Conservation (phyloP, 345 rosid genomes). For the Erucastrum elatum region DNA sequence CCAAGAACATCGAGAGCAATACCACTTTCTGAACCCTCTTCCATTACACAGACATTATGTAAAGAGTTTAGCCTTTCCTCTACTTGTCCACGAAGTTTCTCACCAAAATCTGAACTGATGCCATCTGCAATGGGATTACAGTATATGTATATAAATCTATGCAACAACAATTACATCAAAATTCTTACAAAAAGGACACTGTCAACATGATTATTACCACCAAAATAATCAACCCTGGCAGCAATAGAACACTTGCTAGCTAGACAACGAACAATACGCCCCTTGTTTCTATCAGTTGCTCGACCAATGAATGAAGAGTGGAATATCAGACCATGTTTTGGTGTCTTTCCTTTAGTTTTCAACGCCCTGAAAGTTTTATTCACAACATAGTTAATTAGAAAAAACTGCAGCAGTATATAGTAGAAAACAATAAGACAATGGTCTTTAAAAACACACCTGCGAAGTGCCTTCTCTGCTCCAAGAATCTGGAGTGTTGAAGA, state of each 20-base stretch:
- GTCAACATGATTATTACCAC: constrained; percentile 45
- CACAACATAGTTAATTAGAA: neutral
- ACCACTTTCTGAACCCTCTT: constrained; percentile 53
- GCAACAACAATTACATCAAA: neutral
- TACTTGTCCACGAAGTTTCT: constrained; percentile 85
- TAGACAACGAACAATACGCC: constrained; percentile 89
- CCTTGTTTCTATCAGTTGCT: constrained; percentile 81
- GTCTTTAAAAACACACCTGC: constrained; percentile 48
- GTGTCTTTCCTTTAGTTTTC: constrained; percentile 52
- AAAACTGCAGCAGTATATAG: neutral
- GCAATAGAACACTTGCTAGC: constrained; percentile 92
- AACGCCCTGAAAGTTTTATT: constrained; percentile 39
- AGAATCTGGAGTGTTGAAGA: constrained; percentile 93
- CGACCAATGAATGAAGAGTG: constrained; percentile 89
- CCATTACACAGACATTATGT: constrained; percentile 79
- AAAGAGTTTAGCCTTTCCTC: constrained; percentile 38
- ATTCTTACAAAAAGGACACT: neutral
- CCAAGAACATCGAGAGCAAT: neutral
- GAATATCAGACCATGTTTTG: constrained; percentile 82
- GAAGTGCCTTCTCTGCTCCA: constrained; percentile 88
- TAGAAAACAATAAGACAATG: neutral
- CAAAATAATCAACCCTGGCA: constrained; percentile 80
- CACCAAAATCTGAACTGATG: constrained; percentile 59
- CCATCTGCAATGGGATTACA: constrained; percentile 44
- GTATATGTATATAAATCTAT: neutral